phyloP scores from a whole-genome alignment of 2,329 filamentous ascomycete genomes.

The Hymenoscyphus fraxineus region DNA sequence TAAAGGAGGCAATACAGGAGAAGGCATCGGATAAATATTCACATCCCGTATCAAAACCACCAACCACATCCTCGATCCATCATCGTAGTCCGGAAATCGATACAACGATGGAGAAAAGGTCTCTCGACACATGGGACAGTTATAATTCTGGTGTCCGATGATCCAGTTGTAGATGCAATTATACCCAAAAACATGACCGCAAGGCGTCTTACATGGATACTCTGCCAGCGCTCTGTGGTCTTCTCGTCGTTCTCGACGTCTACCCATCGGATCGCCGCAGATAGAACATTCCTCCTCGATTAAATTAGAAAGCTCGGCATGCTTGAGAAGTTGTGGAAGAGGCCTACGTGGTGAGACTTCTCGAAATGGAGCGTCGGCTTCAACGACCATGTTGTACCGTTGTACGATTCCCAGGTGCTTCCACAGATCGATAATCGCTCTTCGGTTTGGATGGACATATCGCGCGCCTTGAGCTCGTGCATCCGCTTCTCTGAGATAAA shows the following conservation, averaged over 20 bases:
- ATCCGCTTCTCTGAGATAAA: neutral
- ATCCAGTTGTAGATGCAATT: neutral
- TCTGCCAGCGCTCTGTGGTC: neutral
- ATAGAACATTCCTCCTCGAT: neutral
- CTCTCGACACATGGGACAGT: neutral
- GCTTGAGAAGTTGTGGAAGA: neutral
- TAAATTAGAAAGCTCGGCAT: neutral
- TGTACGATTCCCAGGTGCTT: neutral
- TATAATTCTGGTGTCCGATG: neutral
- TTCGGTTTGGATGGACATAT: neutral
- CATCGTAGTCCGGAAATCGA: neutral
- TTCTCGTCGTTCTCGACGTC: neutral
- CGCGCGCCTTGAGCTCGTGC: neutral
- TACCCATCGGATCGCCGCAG: neutral
- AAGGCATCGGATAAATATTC: no score
- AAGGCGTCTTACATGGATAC: neutral
- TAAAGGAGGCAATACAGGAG: no score
- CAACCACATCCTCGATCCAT: neutral
- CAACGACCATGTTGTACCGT: neutral
- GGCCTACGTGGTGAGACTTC: neutral
- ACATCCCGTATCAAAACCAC: neutral
- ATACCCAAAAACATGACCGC: neutral
- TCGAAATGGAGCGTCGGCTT: neutral
- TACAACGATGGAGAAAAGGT: neutral
- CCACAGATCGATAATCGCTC: neutral